A percentile compares a stretch with the other conserved stretches of the same genome.
Conservation (phyloP, 345 rosid genomes). For the Eutrema yunnanense region DNA sequence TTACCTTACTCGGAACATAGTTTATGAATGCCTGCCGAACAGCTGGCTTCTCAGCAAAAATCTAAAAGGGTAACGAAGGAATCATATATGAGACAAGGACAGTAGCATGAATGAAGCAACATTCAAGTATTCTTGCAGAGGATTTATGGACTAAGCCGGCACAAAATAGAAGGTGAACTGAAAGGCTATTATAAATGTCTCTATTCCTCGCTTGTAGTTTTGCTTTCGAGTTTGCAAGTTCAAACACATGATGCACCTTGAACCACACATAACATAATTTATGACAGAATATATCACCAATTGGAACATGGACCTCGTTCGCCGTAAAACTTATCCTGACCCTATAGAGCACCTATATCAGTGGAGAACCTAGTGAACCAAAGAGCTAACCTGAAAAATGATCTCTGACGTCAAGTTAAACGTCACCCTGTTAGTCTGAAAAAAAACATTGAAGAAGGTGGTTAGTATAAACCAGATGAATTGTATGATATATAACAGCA, state of each 20-base stretch:
- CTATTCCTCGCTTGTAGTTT: neutral
- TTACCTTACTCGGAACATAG: constrained; percentile 83
- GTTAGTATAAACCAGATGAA: neutral
- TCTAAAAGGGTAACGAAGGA: constrained; percentile 35
- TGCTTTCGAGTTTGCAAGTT: neutral
- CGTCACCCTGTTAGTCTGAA: too few species aligned
- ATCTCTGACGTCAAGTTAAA: too few species aligned
- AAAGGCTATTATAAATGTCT: neutral
- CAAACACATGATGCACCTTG: neutral
- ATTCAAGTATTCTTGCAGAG: neutral
- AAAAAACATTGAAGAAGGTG: too few species aligned
- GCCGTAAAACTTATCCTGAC: too few species aligned
- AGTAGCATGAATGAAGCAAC: neutral
- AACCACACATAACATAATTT: neutral
- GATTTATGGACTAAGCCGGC: neutral
- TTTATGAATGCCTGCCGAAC: constrained; percentile 73
- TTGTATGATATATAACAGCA: neutral
- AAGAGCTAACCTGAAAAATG: constrained; percentile 51
- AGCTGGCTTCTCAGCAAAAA: constrained; percentile 93
- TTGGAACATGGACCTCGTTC: neutral
- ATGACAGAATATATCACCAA: neutral
- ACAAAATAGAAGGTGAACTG: neutral
- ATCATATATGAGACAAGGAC: neutral
- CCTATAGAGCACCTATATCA: neutral
- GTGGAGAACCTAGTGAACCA: neutral